Base-by-base conservation (phyloP, 1,284 basidiomycete genomes). In the Xanthoconium separans region DNA sequence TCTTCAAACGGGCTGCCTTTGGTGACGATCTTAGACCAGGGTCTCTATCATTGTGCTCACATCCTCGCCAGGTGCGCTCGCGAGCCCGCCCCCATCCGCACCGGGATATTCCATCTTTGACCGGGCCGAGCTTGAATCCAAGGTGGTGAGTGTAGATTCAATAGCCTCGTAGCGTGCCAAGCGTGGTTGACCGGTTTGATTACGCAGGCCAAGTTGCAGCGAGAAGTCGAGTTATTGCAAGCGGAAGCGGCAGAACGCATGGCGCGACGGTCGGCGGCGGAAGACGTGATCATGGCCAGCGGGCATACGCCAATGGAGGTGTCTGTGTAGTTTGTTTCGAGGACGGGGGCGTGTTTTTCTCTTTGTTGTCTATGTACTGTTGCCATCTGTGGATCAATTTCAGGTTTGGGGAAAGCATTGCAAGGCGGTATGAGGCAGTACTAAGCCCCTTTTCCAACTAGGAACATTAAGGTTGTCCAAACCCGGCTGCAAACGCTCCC, bases 1-100 rank as follows among this genome's bases (percentile, higher is more conserved):
- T 92, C 1, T 91, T 92, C 68, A 77, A 75, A 62, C 76, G 79
- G 57, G 87, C 89, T 20, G 85, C 85, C 0, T 85, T 83, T 61
- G 80, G 89, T 85, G 59, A 54, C 75, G 66, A 24, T 24, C 37
- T 15, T 10, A 45, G 29, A 41, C 24, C 47, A 27, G 33, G 44
- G 11, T 30, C 34, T 50, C 10, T n/a, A 27, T 51, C 2, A 31
- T 50, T 30, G 13, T 36, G n/a, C 39, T 56, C 53, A 52, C n/a
- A 36, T 8, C 27, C 4, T 51, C 46, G n/a, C 51, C 42, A 84
- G 83, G 77, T 31, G 74, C 79, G 53, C 79, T 78, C 63, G 72
- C 74, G 40, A 62, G 69, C 7, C 64, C 71, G 2, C 65, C 75
- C 0, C 66, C 68, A 15, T 67, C 74, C 1, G 64, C 74, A 1